These are phyloP conservation scores for Bimuria novae-zelandiae DNA, from an alignment of 2,329 filamentous ascomycete genomes.

Conservation along the genomic window DNA sequence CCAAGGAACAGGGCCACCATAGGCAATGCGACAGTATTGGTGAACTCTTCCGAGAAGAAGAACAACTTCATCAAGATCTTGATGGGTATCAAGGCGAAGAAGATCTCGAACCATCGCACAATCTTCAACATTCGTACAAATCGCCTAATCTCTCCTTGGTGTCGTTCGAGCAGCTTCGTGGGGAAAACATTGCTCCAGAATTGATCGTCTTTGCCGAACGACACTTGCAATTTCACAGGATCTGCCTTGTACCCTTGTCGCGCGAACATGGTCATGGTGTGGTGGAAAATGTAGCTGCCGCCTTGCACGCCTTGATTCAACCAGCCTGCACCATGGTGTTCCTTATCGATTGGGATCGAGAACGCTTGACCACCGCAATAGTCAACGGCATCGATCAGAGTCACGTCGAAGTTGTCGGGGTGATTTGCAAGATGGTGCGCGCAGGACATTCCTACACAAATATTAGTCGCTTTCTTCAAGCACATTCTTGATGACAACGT, in stretches of 20 bases:
- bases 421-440: conserved; percentile 69
- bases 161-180: conserved; percentile 60
- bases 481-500: conserved; percentile 1
- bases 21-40: conserved; percentile 71
- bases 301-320: conserved; percentile 68
- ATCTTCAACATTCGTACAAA: conserved; percentile 61
- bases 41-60: conserved; percentile 71
- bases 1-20: conserved; percentile 75
- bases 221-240: conserved; percentile 64
- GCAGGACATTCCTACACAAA: conserved; percentile 62
- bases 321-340: conserved; percentile 62
- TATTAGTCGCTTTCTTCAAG: not conserved
- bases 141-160: conserved; percentile 60
- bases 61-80: conserved; percentile 69
- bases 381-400: conserved; percentile 56
- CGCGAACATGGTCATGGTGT: conserved; percentile 68
- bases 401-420: conserved; percentile 67
- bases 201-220: conserved; percentile 65
- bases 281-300: conserved; percentile 68
- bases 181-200: conserved; percentile 72
- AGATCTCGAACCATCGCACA: conserved; percentile 63
- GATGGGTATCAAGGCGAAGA: conserved; percentile 65
- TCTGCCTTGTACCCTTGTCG: conserved; percentile 61
- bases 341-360: conserved; percentile 60
- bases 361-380: conserved; percentile 66